Evolutionary conservation across 202 grass and related monocot species (phyloP), one percentile per base, ranked within the genome.

Genomic region (Eragrostis tef): DNA sequence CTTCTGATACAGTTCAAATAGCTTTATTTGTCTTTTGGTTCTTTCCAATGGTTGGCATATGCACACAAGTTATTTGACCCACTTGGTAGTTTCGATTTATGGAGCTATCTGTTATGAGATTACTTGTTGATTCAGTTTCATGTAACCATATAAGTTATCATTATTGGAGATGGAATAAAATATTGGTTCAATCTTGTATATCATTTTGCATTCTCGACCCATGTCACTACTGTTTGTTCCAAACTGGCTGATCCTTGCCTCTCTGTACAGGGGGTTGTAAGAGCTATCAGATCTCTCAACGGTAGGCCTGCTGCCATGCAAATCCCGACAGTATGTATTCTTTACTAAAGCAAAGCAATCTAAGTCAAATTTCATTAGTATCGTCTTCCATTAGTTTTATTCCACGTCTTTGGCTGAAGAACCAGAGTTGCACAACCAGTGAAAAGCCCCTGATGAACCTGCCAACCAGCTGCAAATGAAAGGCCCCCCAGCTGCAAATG

Each of bases 231-330:
- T 48, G 24, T 69, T 70, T 83, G 71, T 25, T 93, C 22, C 79
- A 46, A 65, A 57, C 16, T 60, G 29, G 15, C 58, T 71, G 66
- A 39, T 73, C 31, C 80, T 83, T 72, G 71, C 48, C 54, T 88
- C 34, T 70, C 50, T 67, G 64, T 79, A 58, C 80, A 98, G 96
- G 83, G 68, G 56, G 61, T 89, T 73, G 73, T 85, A 63, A 81
- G 82, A 80, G 79, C 47, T 73, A 78, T 86, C 59, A 93, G 80
- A 73, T 78, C 80, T 67, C 67, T 89, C 86, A 88, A 72, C 64
- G 78, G 52, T 71, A 85, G 78, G 81, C 68, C 65, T 71, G 47
- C 50, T 79, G 41, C 31, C 44, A 81, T 87, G 19, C 82, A 88
- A 83, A 51, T 63, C 39, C 27, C 76, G 25, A 57, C 64, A 85